phyloP scores from a whole-genome alignment of 306 rosid genomes.

The Mimosa bimucronata region DNA sequence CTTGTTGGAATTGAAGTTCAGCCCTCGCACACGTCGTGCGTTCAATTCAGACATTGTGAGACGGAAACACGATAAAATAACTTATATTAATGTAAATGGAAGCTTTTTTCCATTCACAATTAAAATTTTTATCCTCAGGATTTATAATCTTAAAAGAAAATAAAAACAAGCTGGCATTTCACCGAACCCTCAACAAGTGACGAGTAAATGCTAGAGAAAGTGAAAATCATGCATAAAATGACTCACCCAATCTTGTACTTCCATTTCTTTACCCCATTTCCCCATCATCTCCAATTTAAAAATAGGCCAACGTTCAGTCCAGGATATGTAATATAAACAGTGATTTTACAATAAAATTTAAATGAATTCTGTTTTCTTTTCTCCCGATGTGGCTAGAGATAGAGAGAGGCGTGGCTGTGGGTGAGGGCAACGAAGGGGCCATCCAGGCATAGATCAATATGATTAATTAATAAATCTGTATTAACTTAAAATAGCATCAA shows the following conservation, averaged over 20 bases:
- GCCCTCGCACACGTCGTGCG: no score
- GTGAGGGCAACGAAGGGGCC: background rate
- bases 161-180: background rate
- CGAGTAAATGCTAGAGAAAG: background rate
- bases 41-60: no score
- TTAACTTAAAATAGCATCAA: slow-evolving; percentile 14
- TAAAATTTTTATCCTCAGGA: background rate
- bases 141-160: no score
- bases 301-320: background rate
- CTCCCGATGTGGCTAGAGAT: background rate
- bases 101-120: background rate
- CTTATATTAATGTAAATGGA: no score
- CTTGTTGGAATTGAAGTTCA: no score
- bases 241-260: background rate
- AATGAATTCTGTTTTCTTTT: background rate
- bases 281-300: background rate
- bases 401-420: background rate
- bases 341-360: background rate
- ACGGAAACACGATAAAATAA: no score
- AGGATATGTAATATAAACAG: no score
- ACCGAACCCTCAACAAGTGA: background rate
- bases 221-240: background rate
- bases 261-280: background rate
- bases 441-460: background rate
- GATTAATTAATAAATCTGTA: slow-evolving; percentile 19